phyloP scores from a whole-genome alignment of 2,329 filamentous ascomycete genomes.

The Akanthomyces dipterigenus region DNA sequence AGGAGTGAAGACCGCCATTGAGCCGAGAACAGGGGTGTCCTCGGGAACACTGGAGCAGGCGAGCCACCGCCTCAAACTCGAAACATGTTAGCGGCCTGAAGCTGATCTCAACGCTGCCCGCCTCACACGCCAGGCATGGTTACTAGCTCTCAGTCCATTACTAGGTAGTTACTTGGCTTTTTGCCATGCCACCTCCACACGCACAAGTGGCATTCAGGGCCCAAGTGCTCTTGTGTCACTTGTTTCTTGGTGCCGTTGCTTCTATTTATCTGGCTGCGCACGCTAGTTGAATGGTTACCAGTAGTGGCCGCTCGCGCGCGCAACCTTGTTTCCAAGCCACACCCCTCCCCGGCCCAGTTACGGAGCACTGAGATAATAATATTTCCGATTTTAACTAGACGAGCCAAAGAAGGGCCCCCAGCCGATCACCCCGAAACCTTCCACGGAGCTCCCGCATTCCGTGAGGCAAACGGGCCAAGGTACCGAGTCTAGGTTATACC shows the following conservation, averaged over 20 bases:
- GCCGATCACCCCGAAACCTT: constrained; percentile 14
- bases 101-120: constrained; percentile 9
- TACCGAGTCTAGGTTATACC: constrained; percentile 11
- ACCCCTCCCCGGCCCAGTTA: constrained; percentile 3
- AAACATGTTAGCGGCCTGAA: constrained; percentile 10
- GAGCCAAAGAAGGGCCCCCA: constrained; percentile 10
- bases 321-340: neutral
- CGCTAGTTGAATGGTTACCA: neutral
- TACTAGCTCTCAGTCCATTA: neutral
- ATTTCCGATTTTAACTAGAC: constrained; percentile 13
- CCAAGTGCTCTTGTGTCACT: neutral
- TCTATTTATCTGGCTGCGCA: neutral
- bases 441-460: constrained; percentile 12
- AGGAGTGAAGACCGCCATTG: neutral
- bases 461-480: constrained; percentile 10
- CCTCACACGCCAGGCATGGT: neutral
- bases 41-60: neutral
- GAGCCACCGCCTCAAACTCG: constrained; percentile 9
- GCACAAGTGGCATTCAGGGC: neutral
- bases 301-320: neutral
- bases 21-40: constrained; percentile 4
- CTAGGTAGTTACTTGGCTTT: neutral
- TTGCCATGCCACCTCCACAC: constrained; percentile 7
- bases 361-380: constrained; percentile 11
- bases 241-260: neutral